A percentile compares a stretch with the other conserved stretches of the same genome.
Conservation (phyloP, 2,329 filamentous ascomycete genomes). For the Sclerotinia glacialis region DNA sequence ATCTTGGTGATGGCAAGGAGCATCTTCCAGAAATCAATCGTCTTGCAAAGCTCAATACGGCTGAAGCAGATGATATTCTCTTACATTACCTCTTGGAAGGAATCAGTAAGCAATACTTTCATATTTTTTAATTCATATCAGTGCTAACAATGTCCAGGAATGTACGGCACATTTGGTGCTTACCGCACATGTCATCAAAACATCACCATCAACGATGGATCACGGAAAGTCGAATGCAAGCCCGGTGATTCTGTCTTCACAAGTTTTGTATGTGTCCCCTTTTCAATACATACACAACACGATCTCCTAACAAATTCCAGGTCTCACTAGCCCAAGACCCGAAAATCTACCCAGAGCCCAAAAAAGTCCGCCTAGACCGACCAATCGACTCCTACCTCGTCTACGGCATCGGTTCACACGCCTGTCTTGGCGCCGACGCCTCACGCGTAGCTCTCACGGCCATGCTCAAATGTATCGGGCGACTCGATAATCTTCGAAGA, state of each 20-base stretch:
- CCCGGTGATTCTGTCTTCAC: slow-evolving; percentile 20
- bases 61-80: slow-evolving; percentile 58
- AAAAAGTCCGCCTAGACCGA: slow-evolving; percentile 59
- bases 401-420: slow-evolving; percentile 60
- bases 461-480: slow-evolving; percentile 40
- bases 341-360: slow-evolving; percentile 58
- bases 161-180: slow-evolving; percentile 61
- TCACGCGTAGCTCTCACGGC: slow-evolving; percentile 51
- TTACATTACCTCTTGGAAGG: slow-evolving; percentile 67
- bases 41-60: slow-evolving; percentile 53
- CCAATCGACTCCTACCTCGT: slow-evolving; percentile 63
- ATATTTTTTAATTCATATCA: not conserved
- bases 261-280: slow-evolving; percentile 14
- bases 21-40: slow-evolving; percentile 59
- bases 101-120: slow-evolving; percentile 17
- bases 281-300: not conserved
- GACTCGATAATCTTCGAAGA: slow-evolving; percentile 24
- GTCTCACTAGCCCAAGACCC: slow-evolving; percentile 44
- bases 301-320: not conserved
- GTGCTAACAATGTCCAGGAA: slow-evolving; percentile 26
- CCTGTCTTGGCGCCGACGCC: slow-evolving; percentile 58
- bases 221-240: slow-evolving; percentile 13
- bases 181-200: slow-evolving; percentile 46
- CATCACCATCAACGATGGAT: slow-evolving; percentile 18
- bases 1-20: slow-evolving; percentile 55